Evolutionary conservation across 2,329 filamentous ascomycete genomes (phyloP).

Genomic region (Neonectria coccinea): DNA sequence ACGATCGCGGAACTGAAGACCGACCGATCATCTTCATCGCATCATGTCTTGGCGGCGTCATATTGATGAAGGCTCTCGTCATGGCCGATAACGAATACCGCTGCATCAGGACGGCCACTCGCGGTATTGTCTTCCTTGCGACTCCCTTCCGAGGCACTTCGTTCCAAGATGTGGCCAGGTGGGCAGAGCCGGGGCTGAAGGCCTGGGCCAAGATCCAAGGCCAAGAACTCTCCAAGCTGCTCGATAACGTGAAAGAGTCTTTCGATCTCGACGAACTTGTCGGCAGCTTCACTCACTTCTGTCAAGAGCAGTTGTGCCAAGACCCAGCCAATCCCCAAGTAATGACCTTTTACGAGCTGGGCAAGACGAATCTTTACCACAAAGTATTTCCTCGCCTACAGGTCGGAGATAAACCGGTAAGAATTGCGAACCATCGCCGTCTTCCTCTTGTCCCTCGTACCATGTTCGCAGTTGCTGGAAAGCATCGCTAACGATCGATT

Average conservation of each 20-base stretch:
- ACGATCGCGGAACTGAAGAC: neutral
- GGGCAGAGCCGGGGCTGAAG: neutral
- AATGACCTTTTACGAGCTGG: neutral
- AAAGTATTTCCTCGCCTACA: neutral
- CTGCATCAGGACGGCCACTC: neutral
- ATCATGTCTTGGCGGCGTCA: conserved; percentile 2
- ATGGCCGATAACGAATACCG: neutral
- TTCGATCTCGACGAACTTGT: conserved; percentile 6
- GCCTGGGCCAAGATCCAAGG: neutral
- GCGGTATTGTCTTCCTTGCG: conserved; percentile 1
- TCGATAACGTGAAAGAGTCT: neutral
- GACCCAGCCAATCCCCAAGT: neutral
- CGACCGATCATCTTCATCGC: conserved; percentile 3
- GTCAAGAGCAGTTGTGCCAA: neutral
- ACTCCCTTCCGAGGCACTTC: conserved; percentile 7
- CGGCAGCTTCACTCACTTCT: neutral
- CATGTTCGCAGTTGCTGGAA: neutral
- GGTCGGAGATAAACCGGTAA: too few relatives aligned
- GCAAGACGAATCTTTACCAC: neutral
- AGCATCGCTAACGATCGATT: neutral
- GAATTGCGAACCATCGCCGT: too few relatives aligned
- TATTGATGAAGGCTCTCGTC: conserved; percentile 7
- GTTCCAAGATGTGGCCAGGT: conserved; percentile 1
- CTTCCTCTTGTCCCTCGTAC: neutral
- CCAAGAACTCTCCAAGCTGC: neutral